Conservation (phyloP, 352 stramenopile species). For the Pythium sp. region DNA sequence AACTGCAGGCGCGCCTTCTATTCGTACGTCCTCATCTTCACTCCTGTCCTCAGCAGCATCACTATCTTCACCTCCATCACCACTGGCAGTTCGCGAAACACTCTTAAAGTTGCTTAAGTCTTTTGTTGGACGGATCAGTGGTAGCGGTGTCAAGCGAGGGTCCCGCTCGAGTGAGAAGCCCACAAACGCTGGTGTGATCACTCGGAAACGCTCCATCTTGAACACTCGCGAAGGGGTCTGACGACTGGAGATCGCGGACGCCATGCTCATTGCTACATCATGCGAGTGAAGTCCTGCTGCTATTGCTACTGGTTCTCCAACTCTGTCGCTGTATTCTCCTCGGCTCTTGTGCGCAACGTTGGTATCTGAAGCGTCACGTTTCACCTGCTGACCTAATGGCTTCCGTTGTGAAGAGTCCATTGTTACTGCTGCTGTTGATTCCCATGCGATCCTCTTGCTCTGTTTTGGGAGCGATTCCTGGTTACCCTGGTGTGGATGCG, state of each 20-base stretch:
- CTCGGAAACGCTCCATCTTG: conserved; percentile 64
- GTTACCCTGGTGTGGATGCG: background rate
- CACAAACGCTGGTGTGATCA: conserved; percentile 53
- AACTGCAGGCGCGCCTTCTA: background rate
- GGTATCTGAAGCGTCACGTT: background rate
- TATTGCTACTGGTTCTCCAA: background rate
- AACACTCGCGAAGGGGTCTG: conserved; percentile 50
- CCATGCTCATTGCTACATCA: conserved; percentile 19
- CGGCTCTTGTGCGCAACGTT: background rate
- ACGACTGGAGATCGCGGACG: conserved; percentile 27
- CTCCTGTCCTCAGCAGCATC: background rate
- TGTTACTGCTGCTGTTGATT: background rate
- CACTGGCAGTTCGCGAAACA: background rate
- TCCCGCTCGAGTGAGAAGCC: conserved; percentile 2
- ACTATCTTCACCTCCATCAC: background rate
- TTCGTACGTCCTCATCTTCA: conserved; percentile 5
- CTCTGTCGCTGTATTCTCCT: background rate
- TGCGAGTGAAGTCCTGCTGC: conserved; percentile 1
- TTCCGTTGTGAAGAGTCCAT: background rate
- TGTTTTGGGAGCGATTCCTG: conserved; percentile 6
- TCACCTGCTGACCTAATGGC: background rate
- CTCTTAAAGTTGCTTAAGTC: background rate
- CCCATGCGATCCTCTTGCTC: conserved; percentile 8
- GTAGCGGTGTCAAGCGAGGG: background rate
- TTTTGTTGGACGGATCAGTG: conserved; percentile 11